Evolutionary conservation across 2,329 filamentous ascomycete species (phyloP).

Genomic region (Aspergillus cejpii): DNA sequence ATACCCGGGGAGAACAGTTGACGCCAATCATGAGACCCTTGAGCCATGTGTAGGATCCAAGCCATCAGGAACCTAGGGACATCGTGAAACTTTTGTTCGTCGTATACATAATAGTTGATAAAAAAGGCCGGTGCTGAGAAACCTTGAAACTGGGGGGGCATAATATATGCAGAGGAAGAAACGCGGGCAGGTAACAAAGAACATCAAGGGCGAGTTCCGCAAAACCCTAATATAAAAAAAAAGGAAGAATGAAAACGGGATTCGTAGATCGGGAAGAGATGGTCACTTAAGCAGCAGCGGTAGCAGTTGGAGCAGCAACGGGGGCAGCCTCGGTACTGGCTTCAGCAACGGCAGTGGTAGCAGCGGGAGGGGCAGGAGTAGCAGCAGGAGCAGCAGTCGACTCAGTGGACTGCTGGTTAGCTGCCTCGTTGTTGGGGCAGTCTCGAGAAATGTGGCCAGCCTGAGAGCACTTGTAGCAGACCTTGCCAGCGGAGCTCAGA

Average conservation of each 20-base stretch:
- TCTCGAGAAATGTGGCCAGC: slow-evolving; percentile 94
- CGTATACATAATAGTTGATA: slow-evolving; percentile 38
- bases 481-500: slow-evolving; percentile 93
- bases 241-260: slow-evolving; percentile 15
- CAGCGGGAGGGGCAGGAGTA: slow-evolving; percentile 27
- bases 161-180: slow-evolving; percentile 39
- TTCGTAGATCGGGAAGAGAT: slow-evolving; percentile 10
- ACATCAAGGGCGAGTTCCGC: slow-evolving; percentile 20
- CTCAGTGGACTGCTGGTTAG: slow-evolving; percentile 30
- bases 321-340: slow-evolving; percentile 30
- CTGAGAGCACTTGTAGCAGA: slow-evolving; percentile 96
- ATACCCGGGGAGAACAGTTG: slow-evolving; percentile 36
- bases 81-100: slow-evolving; percentile 40
- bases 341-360: slow-evolving; percentile 31
- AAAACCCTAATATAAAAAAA: slow-evolving; percentile 29
- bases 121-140: slow-evolving; percentile 25
- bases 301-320: slow-evolving; percentile 35
- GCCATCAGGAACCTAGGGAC: slow-evolving; percentile 29
- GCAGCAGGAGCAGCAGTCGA: slow-evolving; percentile 33
- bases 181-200: slow-evolving; percentile 17
- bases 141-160: slow-evolving; percentile 21
- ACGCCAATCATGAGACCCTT: slow-evolving; percentile 40
- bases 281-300: slow-evolving; percentile 39
- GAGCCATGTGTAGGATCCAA: slow-evolving; percentile 30
- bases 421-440: slow-evolving; percentile 68